Evolutionary conservation across 1,284 basidiomycete genomes (phyloP).

Genomic region (Puccinia polysora): DNA sequence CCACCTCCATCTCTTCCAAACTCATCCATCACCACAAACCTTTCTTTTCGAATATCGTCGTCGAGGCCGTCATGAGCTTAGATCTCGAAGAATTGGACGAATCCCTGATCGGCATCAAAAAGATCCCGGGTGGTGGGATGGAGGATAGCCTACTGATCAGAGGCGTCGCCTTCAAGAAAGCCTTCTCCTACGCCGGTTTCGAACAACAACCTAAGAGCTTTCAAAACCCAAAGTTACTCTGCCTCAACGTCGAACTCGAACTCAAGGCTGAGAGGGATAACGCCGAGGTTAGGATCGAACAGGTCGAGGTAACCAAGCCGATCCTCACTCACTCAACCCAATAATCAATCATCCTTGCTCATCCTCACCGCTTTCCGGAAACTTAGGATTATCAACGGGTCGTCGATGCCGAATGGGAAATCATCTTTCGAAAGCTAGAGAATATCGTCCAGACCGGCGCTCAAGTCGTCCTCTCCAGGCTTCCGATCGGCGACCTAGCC

Average conservation of each 20-base stretch:
- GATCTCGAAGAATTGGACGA: constrained; percentile 94
- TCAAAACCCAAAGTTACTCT: constrained; percentile 79
- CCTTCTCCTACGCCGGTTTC: constrained; percentile 97
- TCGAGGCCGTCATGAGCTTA: constrained; percentile 86
- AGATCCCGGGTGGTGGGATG: constrained; percentile 97
- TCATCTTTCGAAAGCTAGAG: constrained; percentile 96
- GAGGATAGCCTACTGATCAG: constrained; percentile 76
- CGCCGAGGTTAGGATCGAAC: constrained; percentile 93
- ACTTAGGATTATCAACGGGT: constrained; percentile 87
- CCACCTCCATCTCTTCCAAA: constrained; percentile 99
- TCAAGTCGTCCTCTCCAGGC: constrained; percentile 93
- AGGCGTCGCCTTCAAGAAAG: constrained; percentile 99
- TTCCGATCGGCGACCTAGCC: constrained; percentile 96
- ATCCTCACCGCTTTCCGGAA: neutral
- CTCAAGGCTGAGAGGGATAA: constrained; percentile 99
- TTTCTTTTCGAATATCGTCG: constrained; percentile 98
- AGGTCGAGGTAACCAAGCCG: constrained; percentile 62
- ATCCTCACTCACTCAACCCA: neutral
- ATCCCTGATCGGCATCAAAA: constrained; percentile 95
- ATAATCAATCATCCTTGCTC: neutral
- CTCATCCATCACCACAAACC: constrained; percentile 98
- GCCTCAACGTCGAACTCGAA: constrained; percentile 96
- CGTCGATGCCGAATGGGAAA: constrained; percentile 99
- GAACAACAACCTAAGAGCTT: constrained; percentile 98
- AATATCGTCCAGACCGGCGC: constrained; percentile 95